A percentile compares a stretch with the other conserved stretches of the same genome.
phyloP scores from a whole-genome alignment of 371 early-diverging fungal genomes.

The Apophysomyces trapeziformis region DNA sequence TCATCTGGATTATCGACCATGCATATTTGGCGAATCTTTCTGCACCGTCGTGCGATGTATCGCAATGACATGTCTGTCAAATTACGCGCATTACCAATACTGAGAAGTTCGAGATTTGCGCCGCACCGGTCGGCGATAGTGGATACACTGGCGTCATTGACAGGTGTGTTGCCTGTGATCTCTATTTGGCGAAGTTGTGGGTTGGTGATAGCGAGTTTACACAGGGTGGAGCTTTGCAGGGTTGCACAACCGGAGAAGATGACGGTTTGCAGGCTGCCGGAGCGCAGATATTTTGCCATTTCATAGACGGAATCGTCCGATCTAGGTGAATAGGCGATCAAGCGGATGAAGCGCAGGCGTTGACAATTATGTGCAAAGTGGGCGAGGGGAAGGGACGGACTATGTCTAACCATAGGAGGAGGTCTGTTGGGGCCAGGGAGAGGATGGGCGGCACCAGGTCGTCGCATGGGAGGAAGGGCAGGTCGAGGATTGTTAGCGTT shows the following conservation, averaged over 20 bases:
- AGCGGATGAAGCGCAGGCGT: constrained; percentile 37
- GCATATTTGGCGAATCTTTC: constrained; percentile 33
- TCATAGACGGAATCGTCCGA: constrained; percentile 55
- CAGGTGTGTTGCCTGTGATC: constrained; percentile 46
- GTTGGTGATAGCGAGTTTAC: constrained; percentile 49
- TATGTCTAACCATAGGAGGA: constrained; percentile 19
- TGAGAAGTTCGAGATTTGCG: constrained; percentile 34
- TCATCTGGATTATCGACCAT: constrained; percentile 45
- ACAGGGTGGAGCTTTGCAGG: constrained; percentile 47
- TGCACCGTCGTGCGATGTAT: constrained; percentile 37
- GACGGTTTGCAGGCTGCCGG: constrained; percentile 37
- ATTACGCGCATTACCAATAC: constrained; percentile 46
- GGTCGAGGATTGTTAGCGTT: constrained; percentile 15
- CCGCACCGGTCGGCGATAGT: constrained; percentile 45
- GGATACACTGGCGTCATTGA: constrained; percentile 43
- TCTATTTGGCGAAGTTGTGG: constrained; percentile 44
- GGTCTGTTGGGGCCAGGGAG: constrained; percentile 19
- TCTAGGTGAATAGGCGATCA: constrained; percentile 48
- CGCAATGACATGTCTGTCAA: constrained; percentile 42
- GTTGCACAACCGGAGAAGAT: constrained; percentile 40
- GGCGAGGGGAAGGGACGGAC: constrained; percentile 40
- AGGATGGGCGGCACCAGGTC: constrained; percentile 16
- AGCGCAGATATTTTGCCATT: constrained; percentile 49
- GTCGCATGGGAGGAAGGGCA: constrained; percentile 26
- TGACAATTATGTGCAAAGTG: constrained; percentile 52